Evolutionary conservation across 805 yeast species (phyloP).

Genomic region (Kluyveromyces dobzhanskii): DNA sequence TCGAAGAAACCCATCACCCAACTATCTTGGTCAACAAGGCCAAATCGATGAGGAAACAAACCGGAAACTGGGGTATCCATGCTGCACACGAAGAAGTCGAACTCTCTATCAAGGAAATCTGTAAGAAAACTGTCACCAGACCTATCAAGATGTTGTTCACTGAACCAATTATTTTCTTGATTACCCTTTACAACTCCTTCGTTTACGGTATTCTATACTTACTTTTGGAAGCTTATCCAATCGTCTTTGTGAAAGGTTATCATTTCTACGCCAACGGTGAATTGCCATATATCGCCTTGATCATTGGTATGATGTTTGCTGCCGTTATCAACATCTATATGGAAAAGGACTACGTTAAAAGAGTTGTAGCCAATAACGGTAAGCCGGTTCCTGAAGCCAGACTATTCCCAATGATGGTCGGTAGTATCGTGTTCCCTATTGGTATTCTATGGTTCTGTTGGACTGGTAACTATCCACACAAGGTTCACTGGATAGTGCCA

Average conservation of each 20-base stretch:
- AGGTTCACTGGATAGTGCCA: conserved; percentile 79
- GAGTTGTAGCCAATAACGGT: conserved; percentile 45
- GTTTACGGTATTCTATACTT: conserved; percentile 74
- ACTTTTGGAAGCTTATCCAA: conserved; percentile 67
- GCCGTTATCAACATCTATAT: conserved; percentile 40
- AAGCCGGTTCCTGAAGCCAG: conserved; percentile 72
- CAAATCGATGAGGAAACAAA: conserved; percentile 47
- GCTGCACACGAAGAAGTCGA: conserved; percentile 66
- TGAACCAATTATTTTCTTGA: conserved; percentile 65
- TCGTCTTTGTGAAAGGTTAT: conserved; percentile 57
- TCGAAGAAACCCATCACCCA: conserved; percentile 68
- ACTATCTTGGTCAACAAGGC: conserved; percentile 58
- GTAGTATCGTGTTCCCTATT: conserved; percentile 61
- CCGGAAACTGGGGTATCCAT: conserved; percentile 77
- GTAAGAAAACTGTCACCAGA: conserved; percentile 53
- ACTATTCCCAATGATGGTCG: conserved; percentile 65
- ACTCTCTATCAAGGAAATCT: conserved; percentile 49
- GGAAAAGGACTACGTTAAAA: conserved; percentile 46
- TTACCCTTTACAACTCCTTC: conserved; percentile 67
- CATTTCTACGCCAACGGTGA: conserved; percentile 42
- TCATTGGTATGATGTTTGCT: conserved; percentile 59
- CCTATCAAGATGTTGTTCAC: conserved; percentile 58
- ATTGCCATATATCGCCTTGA: conserved; percentile 72
- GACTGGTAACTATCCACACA: conserved; percentile 68
- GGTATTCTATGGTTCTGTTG: conserved; percentile 85